Evolutionary conservation across 495 filamentous ascomycete genomes (phyloP).

Genomic region (Chaetomium fimeti): DNA sequence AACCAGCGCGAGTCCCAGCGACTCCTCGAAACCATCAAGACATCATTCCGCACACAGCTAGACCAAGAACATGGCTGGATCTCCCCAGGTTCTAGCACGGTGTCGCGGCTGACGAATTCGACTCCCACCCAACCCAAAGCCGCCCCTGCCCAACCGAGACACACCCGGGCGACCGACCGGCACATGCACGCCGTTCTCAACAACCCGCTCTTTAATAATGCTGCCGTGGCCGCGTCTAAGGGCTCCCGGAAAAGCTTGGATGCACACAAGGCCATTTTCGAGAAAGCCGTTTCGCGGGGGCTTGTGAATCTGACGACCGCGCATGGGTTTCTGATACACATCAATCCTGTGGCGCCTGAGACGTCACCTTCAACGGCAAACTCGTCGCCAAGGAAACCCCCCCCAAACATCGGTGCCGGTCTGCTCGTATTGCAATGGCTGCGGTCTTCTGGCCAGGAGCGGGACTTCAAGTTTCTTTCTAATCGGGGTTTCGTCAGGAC

Average conservation of each 20-base stretch:
- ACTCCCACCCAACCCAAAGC: neutral
- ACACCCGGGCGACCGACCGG: constrained; percentile 44
- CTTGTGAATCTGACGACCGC: constrained; percentile 46
- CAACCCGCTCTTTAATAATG: constrained; percentile 59
- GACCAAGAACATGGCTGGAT: constrained; percentile 60
- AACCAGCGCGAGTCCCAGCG: constrained; percentile 62
- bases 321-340: constrained; percentile 40
- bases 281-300: constrained; percentile 42
- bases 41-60: constrained; percentile 73
- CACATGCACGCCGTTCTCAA: constrained; percentile 66
- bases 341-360: constrained; percentile 21
- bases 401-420: constrained; percentile 45
- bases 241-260: neutral
- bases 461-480: constrained; percentile 37
- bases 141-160: neutral
- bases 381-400: constrained; percentile 26
- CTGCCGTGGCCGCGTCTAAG: neutral
- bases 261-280: constrained; percentile 37
- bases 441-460: constrained; percentile 48
- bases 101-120: constrained; percentile 16
- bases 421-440: constrained; percentile 52
- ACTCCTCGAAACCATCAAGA: constrained; percentile 66
- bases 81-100: constrained; percentile 25
- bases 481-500: constrained; percentile 33
- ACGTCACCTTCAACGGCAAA: constrained; percentile 28